phyloP scores from a whole-genome alignment of 768 basidiomycete species.

The Suillus brevipes region DNA sequence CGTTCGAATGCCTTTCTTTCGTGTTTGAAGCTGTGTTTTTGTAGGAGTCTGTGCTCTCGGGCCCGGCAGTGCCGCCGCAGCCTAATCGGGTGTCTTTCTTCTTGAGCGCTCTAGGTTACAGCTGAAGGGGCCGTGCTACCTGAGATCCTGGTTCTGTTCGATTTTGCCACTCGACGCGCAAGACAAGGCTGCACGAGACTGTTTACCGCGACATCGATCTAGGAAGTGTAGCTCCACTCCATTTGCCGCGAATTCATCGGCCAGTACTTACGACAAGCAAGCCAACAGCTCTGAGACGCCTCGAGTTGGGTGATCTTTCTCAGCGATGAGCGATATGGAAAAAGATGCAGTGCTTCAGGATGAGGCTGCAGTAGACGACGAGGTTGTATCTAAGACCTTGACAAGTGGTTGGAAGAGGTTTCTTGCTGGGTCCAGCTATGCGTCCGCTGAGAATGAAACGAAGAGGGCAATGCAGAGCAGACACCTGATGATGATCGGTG shows the following conservation, averaged over 20 bases:
- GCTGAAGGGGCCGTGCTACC: background rate
- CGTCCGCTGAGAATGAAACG: slow-evolving; percentile 26
- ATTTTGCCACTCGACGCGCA: background rate
- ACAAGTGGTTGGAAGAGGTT: slow-evolving; percentile 24
- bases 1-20: too few species aligned
- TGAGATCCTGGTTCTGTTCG: background rate
- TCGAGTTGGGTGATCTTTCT: background rate
- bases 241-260: background rate
- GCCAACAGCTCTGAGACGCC: background rate
- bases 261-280: background rate
- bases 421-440: slow-evolving; percentile 15
- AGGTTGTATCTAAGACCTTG: background rate
- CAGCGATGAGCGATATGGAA: background rate
- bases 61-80: background rate
- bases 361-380: background rate
- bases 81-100: background rate
- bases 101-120: background rate
- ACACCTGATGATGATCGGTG: slow-evolving; percentile 45
- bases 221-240: background rate
- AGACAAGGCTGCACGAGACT: background rate
- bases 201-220: background rate
- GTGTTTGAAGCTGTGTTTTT: too few species aligned
- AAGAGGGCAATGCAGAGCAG: slow-evolving; percentile 42
- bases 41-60: background rate
- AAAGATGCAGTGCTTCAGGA: slow-evolving; percentile 1